Conservation (phyloP, 192 early-diverging fungal species). For the Geranomyces michiganensis region DNA sequence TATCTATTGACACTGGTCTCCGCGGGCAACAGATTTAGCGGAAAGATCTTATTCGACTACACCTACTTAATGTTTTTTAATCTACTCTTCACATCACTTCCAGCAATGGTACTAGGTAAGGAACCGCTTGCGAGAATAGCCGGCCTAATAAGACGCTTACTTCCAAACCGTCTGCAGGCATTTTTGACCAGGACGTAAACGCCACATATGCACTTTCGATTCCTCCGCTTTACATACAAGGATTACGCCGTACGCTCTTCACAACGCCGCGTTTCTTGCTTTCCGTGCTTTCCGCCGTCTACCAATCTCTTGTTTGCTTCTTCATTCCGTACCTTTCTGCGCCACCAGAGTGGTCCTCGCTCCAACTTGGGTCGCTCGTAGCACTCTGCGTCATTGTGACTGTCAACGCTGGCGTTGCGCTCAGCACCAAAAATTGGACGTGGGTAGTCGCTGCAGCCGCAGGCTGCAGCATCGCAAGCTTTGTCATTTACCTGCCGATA, state of each 20-base stretch:
- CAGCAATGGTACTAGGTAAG: slow-evolving; percentile 53
- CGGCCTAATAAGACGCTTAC: not conserved
- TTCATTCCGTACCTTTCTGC: slow-evolving; percentile 72
- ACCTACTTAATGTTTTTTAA: slow-evolving; percentile 93
- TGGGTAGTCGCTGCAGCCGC: slow-evolving; percentile 73
- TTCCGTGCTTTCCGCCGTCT: slow-evolving; percentile 89
- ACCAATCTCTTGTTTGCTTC: slow-evolving; percentile 83
- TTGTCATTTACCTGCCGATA: slow-evolving; percentile 69
- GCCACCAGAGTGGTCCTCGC: slow-evolving; percentile 58
- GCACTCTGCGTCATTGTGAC: slow-evolving; percentile 78
- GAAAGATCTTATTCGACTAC: slow-evolving; percentile 60
- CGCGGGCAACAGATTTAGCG: slow-evolving; percentile 52
- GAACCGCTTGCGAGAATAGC: not conserved
- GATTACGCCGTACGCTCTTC: slow-evolving; percentile 80
- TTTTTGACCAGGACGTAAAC: slow-evolving; percentile 75
- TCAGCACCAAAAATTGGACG: slow-evolving; percentile 87
- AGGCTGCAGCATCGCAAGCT: slow-evolving; percentile 63
- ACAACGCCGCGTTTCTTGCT: slow-evolving; percentile 79
- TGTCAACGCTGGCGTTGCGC: slow-evolving; percentile 78
- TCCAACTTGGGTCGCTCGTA: slow-evolving; percentile 77
- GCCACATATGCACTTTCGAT: slow-evolving; percentile 45
- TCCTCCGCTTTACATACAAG: slow-evolving; percentile 72
- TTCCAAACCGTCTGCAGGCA: slow-evolving; percentile 22
- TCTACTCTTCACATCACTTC: slow-evolving; percentile 82
- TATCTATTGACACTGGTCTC: too few relatives aligned